These are phyloP conservation scores for Claviceps sorghi DNA, from an alignment of 2,329 filamentous ascomycete species.

Conservation along the genomic window DNA sequence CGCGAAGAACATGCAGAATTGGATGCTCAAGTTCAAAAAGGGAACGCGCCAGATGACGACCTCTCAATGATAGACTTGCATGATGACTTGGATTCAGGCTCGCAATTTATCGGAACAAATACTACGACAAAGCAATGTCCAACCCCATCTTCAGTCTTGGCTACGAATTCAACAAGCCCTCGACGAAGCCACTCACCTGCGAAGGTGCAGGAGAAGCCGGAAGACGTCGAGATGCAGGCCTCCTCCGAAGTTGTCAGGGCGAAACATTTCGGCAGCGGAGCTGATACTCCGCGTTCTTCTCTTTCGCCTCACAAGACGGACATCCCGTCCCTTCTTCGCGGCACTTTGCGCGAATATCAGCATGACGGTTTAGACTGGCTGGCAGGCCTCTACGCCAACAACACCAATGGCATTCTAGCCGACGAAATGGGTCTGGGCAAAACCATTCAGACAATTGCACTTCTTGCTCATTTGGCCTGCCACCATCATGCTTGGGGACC, in stretches of 20 bases:
- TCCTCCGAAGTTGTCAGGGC: constrained; percentile 21
- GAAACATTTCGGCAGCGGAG: constrained; percentile 17
- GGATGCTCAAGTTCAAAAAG: neutral
- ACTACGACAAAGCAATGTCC: constrained; percentile 15
- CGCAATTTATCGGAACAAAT: neutral
- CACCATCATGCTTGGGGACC: constrained; percentile 88
- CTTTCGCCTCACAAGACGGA: constrained; percentile 43
- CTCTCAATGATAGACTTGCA: constrained; percentile 1
- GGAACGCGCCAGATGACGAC: neutral
- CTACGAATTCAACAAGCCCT: constrained; percentile 28
- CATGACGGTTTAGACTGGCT: constrained; percentile 97
- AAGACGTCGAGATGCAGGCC: constrained; percentile 30
- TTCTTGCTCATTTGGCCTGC: constrained; percentile 84
- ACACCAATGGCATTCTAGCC: constrained; percentile 88
- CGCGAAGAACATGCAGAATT: no score
- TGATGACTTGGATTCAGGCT: neutral
- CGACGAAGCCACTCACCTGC: constrained; percentile 32
- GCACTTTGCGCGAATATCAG: constrained; percentile 86
- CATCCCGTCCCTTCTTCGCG: constrained; percentile 70
- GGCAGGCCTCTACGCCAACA: constrained; percentile 77
- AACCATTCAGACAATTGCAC: constrained; percentile 92
- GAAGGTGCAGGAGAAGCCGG: constrained; percentile 36
- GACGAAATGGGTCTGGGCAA: constrained; percentile 99
- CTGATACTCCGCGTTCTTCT: constrained; percentile 17
- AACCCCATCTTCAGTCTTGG: constrained; percentile 28